phyloP scores from a whole-genome alignment of 257 asterid species.

The Przewalskia tangutica region DNA sequence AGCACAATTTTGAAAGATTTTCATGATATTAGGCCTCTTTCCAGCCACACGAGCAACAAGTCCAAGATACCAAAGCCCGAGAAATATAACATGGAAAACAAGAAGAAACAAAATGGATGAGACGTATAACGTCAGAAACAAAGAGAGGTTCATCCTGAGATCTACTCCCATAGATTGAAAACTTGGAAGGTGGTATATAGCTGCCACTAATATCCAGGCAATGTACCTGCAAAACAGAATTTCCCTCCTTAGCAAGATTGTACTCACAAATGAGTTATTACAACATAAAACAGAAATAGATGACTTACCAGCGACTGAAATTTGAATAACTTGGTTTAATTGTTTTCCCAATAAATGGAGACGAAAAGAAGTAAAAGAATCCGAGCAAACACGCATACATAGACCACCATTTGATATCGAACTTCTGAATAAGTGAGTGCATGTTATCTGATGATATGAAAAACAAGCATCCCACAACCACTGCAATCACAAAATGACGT shows the following conservation, averaged over 20 bases:
- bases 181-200: slow-evolving; percentile 96
- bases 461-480: slow-evolving; percentile 86
- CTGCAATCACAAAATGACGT: slow-evolving; percentile 91
- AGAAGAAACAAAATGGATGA: slow-evolving; percentile 92
- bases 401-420: slow-evolving; percentile 99
- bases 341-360: slow-evolving; percentile 95
- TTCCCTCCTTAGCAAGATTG: background rate
- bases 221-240: slow-evolving; percentile 58
- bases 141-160: slow-evolving; percentile 89
- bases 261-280: background rate
- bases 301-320: slow-evolving; percentile 82
- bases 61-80: slow-evolving; percentile 93
- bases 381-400: slow-evolving; percentile 99
- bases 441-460: slow-evolving; percentile 94
- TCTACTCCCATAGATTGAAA: slow-evolving; percentile 99
- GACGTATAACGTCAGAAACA: slow-evolving; percentile 71
- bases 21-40: slow-evolving; percentile 73
- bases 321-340: slow-evolving; percentile 94
- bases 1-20: slow-evolving; percentile 84
- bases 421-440: slow-evolving; percentile 90
- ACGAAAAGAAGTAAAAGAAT: slow-evolving; percentile 94
- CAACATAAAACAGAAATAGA: background rate
- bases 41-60: slow-evolving; percentile 97
- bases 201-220: slow-evolving; percentile 89
- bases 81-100: slow-evolving; percentile 77